phyloP scores from a whole-genome alignment of 345 rosid genomes.

The Eucalyptus albens region DNA sequence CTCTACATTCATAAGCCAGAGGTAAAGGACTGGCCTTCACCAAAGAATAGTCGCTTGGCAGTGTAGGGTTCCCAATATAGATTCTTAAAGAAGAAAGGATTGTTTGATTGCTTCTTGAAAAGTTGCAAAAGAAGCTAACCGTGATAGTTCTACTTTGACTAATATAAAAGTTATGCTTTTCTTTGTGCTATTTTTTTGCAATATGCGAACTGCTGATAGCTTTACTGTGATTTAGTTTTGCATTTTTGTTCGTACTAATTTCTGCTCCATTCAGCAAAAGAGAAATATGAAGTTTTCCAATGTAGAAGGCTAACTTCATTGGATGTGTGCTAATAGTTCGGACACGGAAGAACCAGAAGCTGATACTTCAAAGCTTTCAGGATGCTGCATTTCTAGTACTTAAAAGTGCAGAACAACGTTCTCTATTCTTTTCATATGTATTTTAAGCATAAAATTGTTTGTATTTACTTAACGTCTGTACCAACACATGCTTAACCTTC shows the following conservation, averaged over 20 bases:
- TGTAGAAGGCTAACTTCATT: neutral
- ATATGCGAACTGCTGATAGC: neutral
- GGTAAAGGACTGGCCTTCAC: neutral
- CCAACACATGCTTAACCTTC: neutral
- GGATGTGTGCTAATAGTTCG: conserved; percentile 29
- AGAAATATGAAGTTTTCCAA: neutral
- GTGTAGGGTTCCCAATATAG: neutral
- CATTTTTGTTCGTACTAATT: neutral
- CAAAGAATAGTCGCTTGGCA: neutral
- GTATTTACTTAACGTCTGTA: rapidly evolving
- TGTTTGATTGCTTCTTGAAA: neutral
- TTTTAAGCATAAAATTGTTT: neutral
- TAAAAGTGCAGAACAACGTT: neutral
- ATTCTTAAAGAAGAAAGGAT: neutral
- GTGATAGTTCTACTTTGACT: neutral
- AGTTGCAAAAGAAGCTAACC: neutral
- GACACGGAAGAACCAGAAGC: conserved; percentile 79
- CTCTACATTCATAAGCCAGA: neutral
- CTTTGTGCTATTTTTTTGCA: neutral
- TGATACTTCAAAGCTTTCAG: conserved; percentile 91
- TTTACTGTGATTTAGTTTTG: neutral
- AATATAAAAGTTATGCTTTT: neutral
- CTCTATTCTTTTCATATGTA: neutral
- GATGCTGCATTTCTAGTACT: conserved; percentile 36
- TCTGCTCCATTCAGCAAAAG: neutral